Percentiles rank a stretch among this genome's conserved stretches.
These are phyloP conservation scores for Avicennia marina DNA, from an alignment of 257 asterid genomes.

Conservation along the genomic window DNA sequence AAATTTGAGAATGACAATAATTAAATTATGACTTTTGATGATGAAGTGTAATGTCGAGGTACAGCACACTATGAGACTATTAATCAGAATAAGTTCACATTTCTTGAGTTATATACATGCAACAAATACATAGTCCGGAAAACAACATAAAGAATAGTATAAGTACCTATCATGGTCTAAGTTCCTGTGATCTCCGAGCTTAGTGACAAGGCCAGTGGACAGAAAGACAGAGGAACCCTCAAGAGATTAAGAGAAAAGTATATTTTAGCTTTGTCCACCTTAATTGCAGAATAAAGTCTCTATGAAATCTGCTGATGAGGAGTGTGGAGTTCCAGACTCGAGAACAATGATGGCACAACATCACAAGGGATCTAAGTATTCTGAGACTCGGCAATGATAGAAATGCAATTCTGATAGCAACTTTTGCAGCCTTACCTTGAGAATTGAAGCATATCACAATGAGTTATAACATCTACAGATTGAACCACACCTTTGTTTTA, in stretches of 20 bases:
- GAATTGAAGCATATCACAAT: conserved; percentile 42
- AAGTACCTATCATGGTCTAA: conserved; percentile 17
- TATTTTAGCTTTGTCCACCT: conserved; percentile 7
- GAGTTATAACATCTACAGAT: conserved; percentile 53
- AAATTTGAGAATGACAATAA: too few relatives aligned
- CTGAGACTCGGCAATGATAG: conserved; percentile 9
- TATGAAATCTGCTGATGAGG: background rate
- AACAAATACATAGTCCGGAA: background rate
- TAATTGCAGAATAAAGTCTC: too few relatives aligned
- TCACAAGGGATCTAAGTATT: background rate
- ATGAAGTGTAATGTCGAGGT: too few relatives aligned
- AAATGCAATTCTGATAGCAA: conserved; percentile 25
- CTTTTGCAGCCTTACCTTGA: conserved; percentile 52
- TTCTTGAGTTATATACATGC: background rate
- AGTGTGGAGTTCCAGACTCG: background rate
- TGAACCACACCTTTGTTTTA: conserved; percentile 49
- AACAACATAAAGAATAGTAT: conserved; percentile 3
- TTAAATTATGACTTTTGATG: too few relatives aligned
- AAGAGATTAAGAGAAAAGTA: too few relatives aligned
- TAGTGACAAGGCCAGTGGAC: too few relatives aligned
- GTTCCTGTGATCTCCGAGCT: background rate
- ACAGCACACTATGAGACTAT: background rate
- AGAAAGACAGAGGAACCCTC: background rate
- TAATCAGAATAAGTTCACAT: background rate
- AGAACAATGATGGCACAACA: background rate